These are phyloP conservation scores for Gracilaria caudata DNA, from an alignment of 23 red algal genomes.

Conservation along the genomic window DNA sequence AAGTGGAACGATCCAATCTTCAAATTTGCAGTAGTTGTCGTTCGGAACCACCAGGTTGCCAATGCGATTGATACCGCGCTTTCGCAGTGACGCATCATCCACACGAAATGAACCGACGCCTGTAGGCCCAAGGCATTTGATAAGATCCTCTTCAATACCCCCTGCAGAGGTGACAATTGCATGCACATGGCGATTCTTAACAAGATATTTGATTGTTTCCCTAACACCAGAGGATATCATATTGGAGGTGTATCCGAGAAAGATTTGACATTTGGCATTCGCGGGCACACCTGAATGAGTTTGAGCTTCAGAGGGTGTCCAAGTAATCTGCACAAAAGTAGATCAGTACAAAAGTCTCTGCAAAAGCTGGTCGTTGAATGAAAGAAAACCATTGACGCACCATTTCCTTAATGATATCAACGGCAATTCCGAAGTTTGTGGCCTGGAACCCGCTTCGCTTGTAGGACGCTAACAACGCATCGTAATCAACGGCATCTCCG, in stretches of 20 bases:
- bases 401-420: conserved; percentile 86
- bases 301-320: conserved; percentile 45
- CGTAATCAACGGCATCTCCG: conserved; percentile 67
- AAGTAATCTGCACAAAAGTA: conserved; percentile 26
- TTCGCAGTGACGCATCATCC: conserved; percentile 68
- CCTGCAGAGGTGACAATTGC: conserved; percentile 93
- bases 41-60: conserved; percentile 98
- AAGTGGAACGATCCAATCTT: conserved; percentile 96
- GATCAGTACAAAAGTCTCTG: neutral
- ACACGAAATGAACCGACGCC: conserved; percentile 82
- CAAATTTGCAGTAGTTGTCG: conserved; percentile 98
- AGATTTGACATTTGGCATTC: conserved; percentile 73
- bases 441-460: conserved; percentile 89
- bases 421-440: conserved; percentile 92
- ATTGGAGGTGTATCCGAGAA: conserved; percentile 99
- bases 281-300: conserved; percentile 18
- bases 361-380: neutral
- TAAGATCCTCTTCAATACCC: conserved; percentile 98
- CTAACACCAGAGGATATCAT: conserved; percentile 92
- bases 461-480: conserved; percentile 71
- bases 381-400: conserved; percentile 13
- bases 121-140: conserved; percentile 96
- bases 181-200: conserved; percentile 84
- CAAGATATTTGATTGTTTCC: conserved; percentile 91
- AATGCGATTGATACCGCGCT: conserved; percentile 93